Percentiles rank a stretch among this genome's conserved stretches.
phyloP scores from a whole-genome alignment of 1,139 yeast species.

The Blastobotrys elegans region DNA sequence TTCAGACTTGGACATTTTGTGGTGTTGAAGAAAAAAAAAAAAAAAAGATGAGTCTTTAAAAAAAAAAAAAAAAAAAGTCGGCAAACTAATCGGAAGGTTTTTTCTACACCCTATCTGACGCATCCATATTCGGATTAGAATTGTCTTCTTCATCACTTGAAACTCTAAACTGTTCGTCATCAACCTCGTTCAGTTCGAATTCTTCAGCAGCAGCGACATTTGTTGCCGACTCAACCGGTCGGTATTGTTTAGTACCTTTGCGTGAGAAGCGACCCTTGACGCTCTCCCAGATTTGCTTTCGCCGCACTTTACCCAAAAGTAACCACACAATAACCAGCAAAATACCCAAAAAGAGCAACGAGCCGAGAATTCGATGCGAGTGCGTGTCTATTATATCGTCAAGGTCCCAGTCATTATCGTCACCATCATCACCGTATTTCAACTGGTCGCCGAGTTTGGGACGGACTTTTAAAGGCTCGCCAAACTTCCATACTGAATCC shows the following conservation, averaged over 20 bases:
- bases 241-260: neutral
- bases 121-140: neutral
- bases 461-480: slow-evolving; percentile 19
- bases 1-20: slow-evolving; percentile 13
- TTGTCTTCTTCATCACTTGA: slow-evolving; percentile 16
- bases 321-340: slow-evolving; percentile 43
- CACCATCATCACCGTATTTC: slow-evolving; percentile 15
- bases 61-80: neutral
- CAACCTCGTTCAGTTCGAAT: slow-evolving; percentile 25
- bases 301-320: slow-evolving; percentile 43
- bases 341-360: slow-evolving; percentile 44
- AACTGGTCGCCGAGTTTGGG: slow-evolving; percentile 5
- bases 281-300: slow-evolving; percentile 30
- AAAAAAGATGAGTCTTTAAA: neutral
- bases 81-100: neutral
- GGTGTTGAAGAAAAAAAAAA: neutral
- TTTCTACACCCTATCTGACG: neutral
- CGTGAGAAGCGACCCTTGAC: slow-evolving; percentile 19
- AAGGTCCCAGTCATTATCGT: slow-evolving; percentile 32
- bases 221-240: neutral
- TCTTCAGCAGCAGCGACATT: slow-evolving; percentile 17
- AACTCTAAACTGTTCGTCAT: slow-evolving; percentile 17
- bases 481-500: slow-evolving; percentile 34
- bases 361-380: slow-evolving; percentile 55
- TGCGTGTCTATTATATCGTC: slow-evolving; percentile 32